A percentile compares a stretch with the other conserved stretches of the same genome.
Conservation (phyloP, 202 grass and related monocot genomes). For the Bolboschoenoplectus hybrid region DNA sequence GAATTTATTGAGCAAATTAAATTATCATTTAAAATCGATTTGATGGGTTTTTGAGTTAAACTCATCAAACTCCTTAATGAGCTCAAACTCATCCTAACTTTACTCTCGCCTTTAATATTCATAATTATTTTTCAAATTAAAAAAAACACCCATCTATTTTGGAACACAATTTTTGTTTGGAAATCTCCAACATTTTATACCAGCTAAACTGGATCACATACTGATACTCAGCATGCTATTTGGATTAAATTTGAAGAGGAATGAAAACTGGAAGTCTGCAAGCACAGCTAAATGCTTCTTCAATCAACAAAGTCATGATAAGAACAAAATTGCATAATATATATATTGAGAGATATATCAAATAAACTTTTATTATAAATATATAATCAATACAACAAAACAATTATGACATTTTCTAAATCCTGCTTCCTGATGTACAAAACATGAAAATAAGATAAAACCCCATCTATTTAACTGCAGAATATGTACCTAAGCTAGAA, state of each 20-base stretch:
- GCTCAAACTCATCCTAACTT: too few species aligned
- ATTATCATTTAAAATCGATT: too few species aligned
- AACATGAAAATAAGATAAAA: neutral
- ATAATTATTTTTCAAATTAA: too few species aligned
- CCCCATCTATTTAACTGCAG: neutral
- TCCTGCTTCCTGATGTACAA: constrained; percentile 14
- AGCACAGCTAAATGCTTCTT: too few species aligned
- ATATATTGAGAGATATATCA: neutral
- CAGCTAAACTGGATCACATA: neutral
- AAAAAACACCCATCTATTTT: too few species aligned
- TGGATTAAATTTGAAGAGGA: neutral
- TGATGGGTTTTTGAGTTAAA: too few species aligned
- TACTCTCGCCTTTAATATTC: too few species aligned
- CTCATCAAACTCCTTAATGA: too few species aligned
- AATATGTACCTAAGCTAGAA: neutral
- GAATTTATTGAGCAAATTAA: too few species aligned
- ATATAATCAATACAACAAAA: constrained; percentile 22
- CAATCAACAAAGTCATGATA: too few species aligned
- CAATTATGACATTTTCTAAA: constrained; percentile 21
- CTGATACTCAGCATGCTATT: neutral
- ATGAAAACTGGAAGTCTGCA: neutral
- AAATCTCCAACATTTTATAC: too few species aligned
- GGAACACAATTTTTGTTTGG: too few species aligned
- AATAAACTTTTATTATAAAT: constrained; percentile 1
- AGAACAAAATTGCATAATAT: neutral